Percentiles rank a stretch among this genome's conserved stretches.
phyloP scores from a whole-genome alignment of 805 yeast genomes.

The Candida boidinii region DNA sequence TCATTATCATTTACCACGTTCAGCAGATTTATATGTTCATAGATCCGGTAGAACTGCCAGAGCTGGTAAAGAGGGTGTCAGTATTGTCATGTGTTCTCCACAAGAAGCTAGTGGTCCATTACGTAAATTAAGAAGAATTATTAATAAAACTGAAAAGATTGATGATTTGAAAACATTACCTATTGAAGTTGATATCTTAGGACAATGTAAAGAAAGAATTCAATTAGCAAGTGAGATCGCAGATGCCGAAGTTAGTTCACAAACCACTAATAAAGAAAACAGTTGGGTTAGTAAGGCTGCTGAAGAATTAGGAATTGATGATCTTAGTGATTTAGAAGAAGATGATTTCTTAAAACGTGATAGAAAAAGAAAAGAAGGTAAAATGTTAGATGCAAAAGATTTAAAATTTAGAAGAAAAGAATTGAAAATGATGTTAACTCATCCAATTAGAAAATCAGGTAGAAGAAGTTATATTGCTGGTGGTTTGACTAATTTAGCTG shows the following conservation, averaged over 20 bases:
- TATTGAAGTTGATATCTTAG: conserved; percentile 64
- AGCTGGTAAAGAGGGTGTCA: conserved; percentile 91
- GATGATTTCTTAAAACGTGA: conserved; percentile 60
- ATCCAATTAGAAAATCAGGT: conserved; percentile 52
- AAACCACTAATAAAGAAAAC: conserved; percentile 51
- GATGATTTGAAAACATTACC: conserved; percentile 62
- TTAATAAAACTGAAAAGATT: conserved; percentile 26
- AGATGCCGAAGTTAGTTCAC: conserved; percentile 54
- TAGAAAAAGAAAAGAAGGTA: conserved; percentile 45
- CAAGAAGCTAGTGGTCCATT: conserved; percentile 89
- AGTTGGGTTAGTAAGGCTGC: conserved; percentile 88
- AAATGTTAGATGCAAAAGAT: conserved; percentile 45
- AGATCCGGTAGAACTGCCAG: conserved; percentile 98
- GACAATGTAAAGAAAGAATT: conserved; percentile 64
- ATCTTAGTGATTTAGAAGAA: conserved; percentile 58
- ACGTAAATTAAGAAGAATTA: conserved; percentile 58
- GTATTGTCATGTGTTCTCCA: conserved; percentile 87
- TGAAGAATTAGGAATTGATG: conserved; percentile 81
- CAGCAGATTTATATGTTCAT: conserved; percentile 92
- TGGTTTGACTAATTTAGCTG: conserved; percentile 72
- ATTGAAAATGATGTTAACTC: conserved; percentile 40
- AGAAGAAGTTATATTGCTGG: conserved; percentile 73
- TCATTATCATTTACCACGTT: conserved; percentile 90
- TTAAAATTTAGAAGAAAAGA: conserved; percentile 37
- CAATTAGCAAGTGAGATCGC: conserved; percentile 65